Evolutionary conservation across 2,329 filamentous ascomycete species (phyloP).

Genomic region (Cytospora chrysosperma): DNA sequence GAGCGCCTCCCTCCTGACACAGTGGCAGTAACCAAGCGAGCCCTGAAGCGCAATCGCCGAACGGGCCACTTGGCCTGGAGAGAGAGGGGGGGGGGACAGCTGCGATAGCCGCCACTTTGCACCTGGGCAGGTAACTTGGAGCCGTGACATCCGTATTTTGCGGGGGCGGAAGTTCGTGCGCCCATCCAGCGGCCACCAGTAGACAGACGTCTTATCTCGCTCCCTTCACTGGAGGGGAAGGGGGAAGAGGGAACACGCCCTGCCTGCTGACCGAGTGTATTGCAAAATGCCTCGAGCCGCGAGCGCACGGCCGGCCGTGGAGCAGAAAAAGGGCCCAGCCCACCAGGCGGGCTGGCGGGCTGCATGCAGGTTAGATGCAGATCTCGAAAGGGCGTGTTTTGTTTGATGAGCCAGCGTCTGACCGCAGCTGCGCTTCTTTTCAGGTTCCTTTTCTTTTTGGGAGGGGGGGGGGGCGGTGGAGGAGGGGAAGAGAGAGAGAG

Average conservation of each 20-base stretch:
- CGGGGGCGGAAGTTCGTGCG: too few relatives aligned
- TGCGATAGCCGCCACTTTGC: too few relatives aligned
- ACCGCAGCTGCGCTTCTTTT: neutral
- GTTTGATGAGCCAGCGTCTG: slow-evolving; percentile 4
- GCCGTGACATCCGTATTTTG: too few relatives aligned
- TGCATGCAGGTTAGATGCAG: slow-evolving; percentile 3
- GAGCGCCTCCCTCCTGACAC: neutral
- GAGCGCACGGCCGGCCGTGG: neutral
- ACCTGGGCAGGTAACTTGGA: too few relatives aligned
- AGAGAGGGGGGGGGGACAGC: too few relatives aligned
- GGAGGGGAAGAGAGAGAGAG: too few relatives aligned
- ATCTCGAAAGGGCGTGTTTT: slow-evolving; percentile 1
- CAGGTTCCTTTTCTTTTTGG: too few relatives aligned
- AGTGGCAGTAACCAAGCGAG: neutral
- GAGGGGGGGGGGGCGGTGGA: too few relatives aligned
- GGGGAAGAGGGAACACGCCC: too few relatives aligned
- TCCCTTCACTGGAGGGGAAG: neutral
- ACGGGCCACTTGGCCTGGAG: neutral
- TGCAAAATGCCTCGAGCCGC: slow-evolving; percentile 4
- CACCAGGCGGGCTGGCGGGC: neutral
- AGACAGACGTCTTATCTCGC: neutral
- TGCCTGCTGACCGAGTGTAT: neutral
- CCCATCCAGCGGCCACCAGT: too few relatives aligned
- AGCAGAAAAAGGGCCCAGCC: neutral
- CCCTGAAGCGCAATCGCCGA: too few relatives aligned